Evolutionary conservation across 768 basidiomycete genomes (phyloP).

Genomic region (Hydnum rufescens): DNA sequence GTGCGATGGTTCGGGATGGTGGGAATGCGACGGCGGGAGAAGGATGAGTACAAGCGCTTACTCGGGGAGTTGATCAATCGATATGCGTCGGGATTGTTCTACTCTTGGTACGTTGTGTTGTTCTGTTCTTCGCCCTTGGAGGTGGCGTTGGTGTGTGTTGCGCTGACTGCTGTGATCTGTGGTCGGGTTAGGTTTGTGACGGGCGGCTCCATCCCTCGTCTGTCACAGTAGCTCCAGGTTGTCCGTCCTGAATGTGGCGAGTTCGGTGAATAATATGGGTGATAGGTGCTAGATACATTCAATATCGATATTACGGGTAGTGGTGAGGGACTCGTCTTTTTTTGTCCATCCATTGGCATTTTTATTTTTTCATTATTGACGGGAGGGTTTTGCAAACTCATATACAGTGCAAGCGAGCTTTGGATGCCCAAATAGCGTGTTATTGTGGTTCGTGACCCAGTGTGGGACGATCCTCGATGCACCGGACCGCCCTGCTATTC

Average conservation of each 20-base stretch:
- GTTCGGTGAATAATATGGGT: constrained; percentile 9
- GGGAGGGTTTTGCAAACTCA: constrained; percentile 18
- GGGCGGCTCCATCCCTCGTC: constrained; percentile 57
- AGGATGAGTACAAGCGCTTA: constrained; percentile 43
- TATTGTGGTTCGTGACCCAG: not conserved
- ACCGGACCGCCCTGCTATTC: not conserved
- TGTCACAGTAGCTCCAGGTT: constrained; percentile 51
- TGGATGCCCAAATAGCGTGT: constrained; percentile 72
- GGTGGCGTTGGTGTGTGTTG: not conserved
- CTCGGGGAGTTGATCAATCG: constrained; percentile 65
- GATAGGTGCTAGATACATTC: constrained; percentile 65
- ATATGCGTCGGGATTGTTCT: constrained; percentile 63
- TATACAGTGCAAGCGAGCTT: constrained; percentile 37
- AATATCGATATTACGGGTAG: constrained; percentile 62
- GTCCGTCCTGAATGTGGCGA: constrained; percentile 45
- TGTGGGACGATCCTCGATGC: not conserved
- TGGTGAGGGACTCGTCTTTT: constrained; percentile 48
- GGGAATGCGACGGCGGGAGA: constrained; percentile 40
- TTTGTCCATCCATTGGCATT: constrained; percentile 15
- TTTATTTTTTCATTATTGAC: too few species aligned
- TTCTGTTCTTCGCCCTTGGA: not conserved
- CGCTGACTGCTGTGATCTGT: not conserved
- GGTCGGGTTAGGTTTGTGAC: constrained; percentile 50
- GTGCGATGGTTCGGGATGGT: constrained; percentile 38
- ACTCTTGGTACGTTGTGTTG: constrained; percentile 54